These are phyloP conservation scores for Lentinula boryana DNA, from an alignment of 768 basidiomycete genomes.

Conservation along the genomic window DNA sequence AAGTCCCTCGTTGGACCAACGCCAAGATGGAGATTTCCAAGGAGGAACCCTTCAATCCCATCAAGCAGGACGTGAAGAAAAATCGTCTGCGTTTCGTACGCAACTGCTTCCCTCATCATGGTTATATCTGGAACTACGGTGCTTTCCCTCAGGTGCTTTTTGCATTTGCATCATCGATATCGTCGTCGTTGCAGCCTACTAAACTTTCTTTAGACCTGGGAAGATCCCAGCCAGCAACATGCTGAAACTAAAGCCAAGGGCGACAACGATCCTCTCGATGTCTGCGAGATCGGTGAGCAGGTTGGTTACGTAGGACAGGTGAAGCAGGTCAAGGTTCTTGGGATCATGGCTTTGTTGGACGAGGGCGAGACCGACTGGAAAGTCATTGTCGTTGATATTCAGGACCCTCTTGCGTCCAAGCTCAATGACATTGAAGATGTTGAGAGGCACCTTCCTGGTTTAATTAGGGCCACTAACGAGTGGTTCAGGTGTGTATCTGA, in stretches of 20 bases:
- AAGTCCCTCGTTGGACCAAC: slow-evolving; percentile 99
- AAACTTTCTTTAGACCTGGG: slow-evolving; percentile 74
- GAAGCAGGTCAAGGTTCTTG: slow-evolving; percentile 99
- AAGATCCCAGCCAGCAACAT: slow-evolving; percentile 82
- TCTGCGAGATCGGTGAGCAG: slow-evolving; percentile 99
- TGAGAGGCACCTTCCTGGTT: slow-evolving; percentile 93
- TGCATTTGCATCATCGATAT: not conserved
- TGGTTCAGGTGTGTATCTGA: slow-evolving; percentile 81
- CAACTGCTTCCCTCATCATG: slow-evolving; percentile 99
- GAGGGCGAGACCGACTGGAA: slow-evolving; percentile 99
- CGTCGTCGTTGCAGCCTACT: not conserved
- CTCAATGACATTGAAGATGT: slow-evolving; percentile 99
- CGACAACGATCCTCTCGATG: slow-evolving; percentile 99
- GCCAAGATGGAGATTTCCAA: slow-evolving; percentile 99
- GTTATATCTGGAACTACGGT: slow-evolving; percentile 99
- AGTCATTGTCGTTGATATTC: slow-evolving; percentile 95
- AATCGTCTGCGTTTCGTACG: slow-evolving; percentile 94
- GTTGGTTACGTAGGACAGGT: slow-evolving; percentile 96
- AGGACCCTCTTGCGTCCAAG: slow-evolving; percentile 92
- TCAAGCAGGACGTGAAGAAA: slow-evolving; percentile 99
- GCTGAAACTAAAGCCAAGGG: slow-evolving; percentile 98
- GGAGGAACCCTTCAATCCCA: slow-evolving; percentile 98
- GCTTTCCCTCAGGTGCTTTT: slow-evolving; percentile 88
- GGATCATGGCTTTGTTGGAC: slow-evolving; percentile 99
- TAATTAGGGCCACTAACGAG: slow-evolving; percentile 96